Evolutionary conservation across 2,329 filamentous ascomycete species (phyloP), one percentile per base, ranked within the genome.

Genomic region (Paraphoma sp.): DNA sequence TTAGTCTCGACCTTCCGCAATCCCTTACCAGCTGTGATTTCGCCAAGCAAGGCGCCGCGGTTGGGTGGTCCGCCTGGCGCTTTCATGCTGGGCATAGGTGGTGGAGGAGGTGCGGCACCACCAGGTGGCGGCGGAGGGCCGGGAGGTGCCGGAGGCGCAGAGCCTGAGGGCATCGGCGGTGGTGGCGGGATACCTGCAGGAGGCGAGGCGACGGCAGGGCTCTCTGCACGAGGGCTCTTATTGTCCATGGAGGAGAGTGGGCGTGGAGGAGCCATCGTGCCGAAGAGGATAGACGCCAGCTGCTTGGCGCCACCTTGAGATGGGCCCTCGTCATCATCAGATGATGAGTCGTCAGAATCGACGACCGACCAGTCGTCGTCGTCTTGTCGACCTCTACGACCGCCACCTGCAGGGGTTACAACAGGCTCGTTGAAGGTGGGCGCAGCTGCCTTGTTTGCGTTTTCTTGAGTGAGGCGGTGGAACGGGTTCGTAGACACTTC

Each of bases 191-290:
- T 53, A 72, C 83, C 70, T 72, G 77, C 40, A 73, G 79, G 45
- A 47, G 78, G 69, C 18, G 74, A 76, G 6, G 72, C 64, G 71
- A 79, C 54, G 72, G 78, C 54, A 76, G 78, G 57, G 77, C 79
- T 69, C 69, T 80, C 46, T 64, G 78, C 54, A 73, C 76, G 54
- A 40, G 81, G 76, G 54, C 79, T 79, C 67, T 91, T 90, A 63
- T 90, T 88, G 52, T 91, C 92, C 75, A 91, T 87, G 6, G 92
- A 90, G 17, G 92, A 96, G 44, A 97, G 79, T 30, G 94, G 93
- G 49, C 94, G 88, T 12, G 95, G 94, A 40, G 95, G 94, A 9
- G 87, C 94, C 93, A 99, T 98, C 49, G 93, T 97, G 56, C 95
- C 94, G 74, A 99, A 99, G 17, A 99, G 84, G 58, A 97, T 95